Base-by-base conservation (phyloP, 192 early-diverging fungal genomes). In the Podila horticola region DNA sequence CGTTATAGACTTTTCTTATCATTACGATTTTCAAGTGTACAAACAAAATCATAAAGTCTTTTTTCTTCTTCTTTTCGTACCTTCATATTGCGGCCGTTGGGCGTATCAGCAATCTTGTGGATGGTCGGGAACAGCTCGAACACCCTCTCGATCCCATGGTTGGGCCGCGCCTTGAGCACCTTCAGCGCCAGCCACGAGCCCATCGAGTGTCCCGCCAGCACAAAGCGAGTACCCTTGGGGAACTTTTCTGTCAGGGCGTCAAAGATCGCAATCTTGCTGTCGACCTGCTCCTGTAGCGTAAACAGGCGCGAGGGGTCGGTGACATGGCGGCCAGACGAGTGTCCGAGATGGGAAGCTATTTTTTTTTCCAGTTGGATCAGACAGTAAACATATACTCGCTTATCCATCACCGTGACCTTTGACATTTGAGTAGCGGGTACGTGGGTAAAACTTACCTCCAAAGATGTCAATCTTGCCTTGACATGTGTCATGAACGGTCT, bases 111-210 rank as follows among this genome's bases (percentile, higher is more conserved):
- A 52, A 97, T 95, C 24, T 90, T 74, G 28, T 91, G 91, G 11
- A 97, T 71, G 1, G 95, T 93, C 20, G 96, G 96, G 69, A 96
- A 97, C 58, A 97, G 81, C 1, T 82, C 79, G 67, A 94, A 90
- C 7, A 92, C 62, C 19, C 88, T 89, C 38, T 84, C 75, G n/a
- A 96, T 89, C 26, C 86, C 84, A 62, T 87, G 87, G 51, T 89
- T 72, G 19, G 93, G 90, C 8, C 91, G 84, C 48, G 86, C 86
- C 52, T 90, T 88, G 12, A 96, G 75, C 38, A 90, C 57, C 63
- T 82, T 58, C 28, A 71, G 58, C 2, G 73, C 81, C 50, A 95
- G 86, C 72, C 88, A 93, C 1, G 88, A 72, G 0, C 94, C 94
- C 63, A 95, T 86, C 8, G 89, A 91, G 75, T 95, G 94, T 3